Base-by-base conservation (phyloP, 768 basidiomycete genomes). In the Punctularia strigosozonata region DNA sequence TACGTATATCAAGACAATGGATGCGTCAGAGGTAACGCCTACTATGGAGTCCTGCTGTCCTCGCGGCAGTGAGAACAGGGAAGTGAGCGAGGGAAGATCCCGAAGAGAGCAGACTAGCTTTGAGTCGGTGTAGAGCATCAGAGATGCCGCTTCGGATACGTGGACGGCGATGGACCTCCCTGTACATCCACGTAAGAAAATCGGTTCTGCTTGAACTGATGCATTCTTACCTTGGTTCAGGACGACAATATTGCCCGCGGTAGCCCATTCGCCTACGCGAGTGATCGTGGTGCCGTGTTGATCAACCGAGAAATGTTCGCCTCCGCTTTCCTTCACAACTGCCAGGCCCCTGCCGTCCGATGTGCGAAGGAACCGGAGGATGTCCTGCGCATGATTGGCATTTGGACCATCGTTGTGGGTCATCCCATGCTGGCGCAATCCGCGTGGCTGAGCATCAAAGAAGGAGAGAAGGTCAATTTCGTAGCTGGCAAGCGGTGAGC, bases 261-360 rank as follows among this genome's bases (percentile, higher is more conserved):
- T 57, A 25, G 57, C 54, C 75, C 80, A 86, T 31, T 51, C 57
- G n/a, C 58, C 62, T 8, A 65, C 63, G 39, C 69, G 65, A 13
- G 61, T 52, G 28, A 85, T 52, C 43, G 64, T 65, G 22, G 63
- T 58, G 8, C 72, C 74, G 35, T 60, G 55, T 31, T 68, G 64
- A 6, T 56, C 54, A 40, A 75, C 61, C 46, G 61, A 64, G 80
- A 80, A 87, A 2, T 69, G 64, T 50, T 87, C 81, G 5, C 78
- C 79, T 6, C 63, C 61, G 3, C 74, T 73, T 30, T 65, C 56
- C 31, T 82, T 73, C 23, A 81, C 59, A 12, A 80, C 72, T 10
- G 73, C 83, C 25, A 90, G 68, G 5, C 82, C 86, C 38, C 66
- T 68, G 1, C 87, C 87, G 42, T 87, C 80, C 1, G 84, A 80